phyloP scores from a whole-genome alignment of 2,329 filamentous ascomycete genomes.

The Eutypa lata region DNA sequence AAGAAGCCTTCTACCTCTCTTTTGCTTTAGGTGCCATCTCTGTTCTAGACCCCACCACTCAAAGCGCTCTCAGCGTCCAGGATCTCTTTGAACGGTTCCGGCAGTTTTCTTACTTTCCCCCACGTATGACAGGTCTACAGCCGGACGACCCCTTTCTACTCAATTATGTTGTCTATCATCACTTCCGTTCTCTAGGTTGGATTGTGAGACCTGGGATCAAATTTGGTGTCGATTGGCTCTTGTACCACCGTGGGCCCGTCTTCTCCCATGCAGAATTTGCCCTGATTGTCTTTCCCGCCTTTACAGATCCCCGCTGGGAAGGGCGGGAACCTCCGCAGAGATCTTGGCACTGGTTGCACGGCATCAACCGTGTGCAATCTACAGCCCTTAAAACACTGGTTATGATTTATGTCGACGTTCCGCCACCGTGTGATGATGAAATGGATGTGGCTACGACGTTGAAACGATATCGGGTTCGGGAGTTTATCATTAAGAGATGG shows the following conservation, averaged over 20 bases:
- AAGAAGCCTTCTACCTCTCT: conserved; percentile 87
- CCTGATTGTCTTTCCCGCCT: conserved; percentile 78
- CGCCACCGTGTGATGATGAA: conserved; percentile 56
- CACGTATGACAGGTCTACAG: conserved; percentile 47
- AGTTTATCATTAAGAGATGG: conserved; percentile 81
- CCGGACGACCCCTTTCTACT: conserved; percentile 83
- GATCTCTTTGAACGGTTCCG: conserved; percentile 67
- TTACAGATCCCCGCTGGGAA: conserved; percentile 71
- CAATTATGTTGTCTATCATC: conserved; percentile 88
- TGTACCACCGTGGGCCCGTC: conserved; percentile 89
- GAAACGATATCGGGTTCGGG: conserved; percentile 70
- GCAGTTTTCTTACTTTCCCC: conserved; percentile 66
- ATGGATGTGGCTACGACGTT: conserved; percentile 62
- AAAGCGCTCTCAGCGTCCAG: conserved; percentile 44
- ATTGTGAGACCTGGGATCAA: conserved; percentile 90
- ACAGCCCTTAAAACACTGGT: conserved; percentile 90
- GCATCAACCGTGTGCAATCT: conserved; percentile 82
- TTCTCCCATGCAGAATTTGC: conserved; percentile 96
- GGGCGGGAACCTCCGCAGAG: conserved; percentile 47
- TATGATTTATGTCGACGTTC: conserved; percentile 87
- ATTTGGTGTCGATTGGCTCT: conserved; percentile 90
- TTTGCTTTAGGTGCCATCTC: conserved; percentile 76
- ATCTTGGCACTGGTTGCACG: conserved; percentile 82
- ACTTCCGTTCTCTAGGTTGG: conserved; percentile 95
- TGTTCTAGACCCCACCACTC: conserved; percentile 51